Evolutionary conservation across 495 filamentous ascomycete species (phyloP).

Genomic region (Pyrenula aspistea): DNA sequence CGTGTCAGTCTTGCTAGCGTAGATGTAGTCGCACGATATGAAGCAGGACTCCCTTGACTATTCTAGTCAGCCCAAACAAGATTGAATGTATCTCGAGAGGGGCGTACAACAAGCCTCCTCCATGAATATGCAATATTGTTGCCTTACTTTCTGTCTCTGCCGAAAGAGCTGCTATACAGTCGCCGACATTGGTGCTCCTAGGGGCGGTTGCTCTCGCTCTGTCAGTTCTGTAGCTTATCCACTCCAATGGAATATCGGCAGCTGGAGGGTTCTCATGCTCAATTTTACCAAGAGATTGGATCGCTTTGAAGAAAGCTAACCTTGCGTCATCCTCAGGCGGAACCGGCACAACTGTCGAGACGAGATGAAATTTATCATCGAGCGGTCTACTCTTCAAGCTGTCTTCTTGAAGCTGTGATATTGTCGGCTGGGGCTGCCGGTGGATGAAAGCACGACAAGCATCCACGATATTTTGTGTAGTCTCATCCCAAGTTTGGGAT

Average conservation of each 20-base stretch:
- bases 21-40: slow-evolving; percentile 38
- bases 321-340: not conserved
- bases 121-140: slow-evolving; percentile 79
- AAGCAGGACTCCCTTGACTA: slow-evolving; percentile 62
- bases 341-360: not conserved
- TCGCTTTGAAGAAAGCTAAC: not conserved
- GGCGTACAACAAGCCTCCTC: slow-evolving; percentile 61
- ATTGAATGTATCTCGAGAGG: not conserved
- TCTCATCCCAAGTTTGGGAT: not conserved
- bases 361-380: not conserved
- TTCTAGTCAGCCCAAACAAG: slow-evolving; percentile 2
- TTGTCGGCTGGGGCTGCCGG: not conserved
- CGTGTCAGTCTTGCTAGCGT: slow-evolving; percentile 36
- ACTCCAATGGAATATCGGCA: not conserved
- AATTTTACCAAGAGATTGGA: not conserved
- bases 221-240: not conserved
- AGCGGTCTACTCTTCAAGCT: not conserved
- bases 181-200: slow-evolving; percentile 61
- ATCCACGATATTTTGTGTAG: not conserved
- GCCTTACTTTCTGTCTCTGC: slow-evolving; percentile 52
- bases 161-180: slow-evolving; percentile 32
- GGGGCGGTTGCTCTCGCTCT: slow-evolving; percentile 11
- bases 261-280: not conserved
- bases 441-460: not conserved
- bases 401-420: not conserved